Evolutionary conservation across 345 rosid genomes (phyloP).

Genomic region (Gossypium bickii): DNA sequence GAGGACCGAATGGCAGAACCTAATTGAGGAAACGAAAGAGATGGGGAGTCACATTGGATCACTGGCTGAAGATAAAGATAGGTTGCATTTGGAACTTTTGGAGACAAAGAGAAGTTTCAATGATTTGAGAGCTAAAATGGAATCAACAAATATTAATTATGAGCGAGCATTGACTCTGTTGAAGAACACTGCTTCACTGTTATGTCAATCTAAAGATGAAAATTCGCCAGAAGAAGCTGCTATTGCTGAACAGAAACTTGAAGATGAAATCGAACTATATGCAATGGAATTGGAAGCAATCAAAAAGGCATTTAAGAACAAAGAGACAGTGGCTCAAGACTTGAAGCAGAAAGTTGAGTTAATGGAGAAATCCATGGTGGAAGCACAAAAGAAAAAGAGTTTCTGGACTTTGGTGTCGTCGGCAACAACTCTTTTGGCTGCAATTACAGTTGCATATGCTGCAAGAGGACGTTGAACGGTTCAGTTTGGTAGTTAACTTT

Average conservation of each 20-base stretch:
- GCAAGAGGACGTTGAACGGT: slow-evolving; percentile 44
- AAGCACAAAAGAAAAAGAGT: slow-evolving; percentile 53
- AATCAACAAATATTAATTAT: slow-evolving; percentile 29
- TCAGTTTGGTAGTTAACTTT: neutral
- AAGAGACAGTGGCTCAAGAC: slow-evolving; percentile 46
- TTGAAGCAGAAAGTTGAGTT: slow-evolving; percentile 48
- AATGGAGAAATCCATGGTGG: slow-evolving; percentile 44
- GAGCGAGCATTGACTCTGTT: slow-evolving; percentile 39
- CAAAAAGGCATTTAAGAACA: slow-evolving; percentile 46
- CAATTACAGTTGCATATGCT: slow-evolving; percentile 55
- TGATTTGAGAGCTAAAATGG: slow-evolving; percentile 37
- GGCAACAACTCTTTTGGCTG: slow-evolving; percentile 59
- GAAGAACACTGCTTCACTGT: slow-evolving; percentile 45
- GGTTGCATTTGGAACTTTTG: slow-evolving; percentile 33
- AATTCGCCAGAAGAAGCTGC: slow-evolving; percentile 20
- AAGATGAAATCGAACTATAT: slow-evolving; percentile 34
- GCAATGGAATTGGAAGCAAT: slow-evolving; percentile 43
- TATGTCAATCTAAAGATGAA: slow-evolving; percentile 29
- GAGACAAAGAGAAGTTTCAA: slow-evolving; percentile 32
- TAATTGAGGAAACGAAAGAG: slow-evolving; percentile 29
- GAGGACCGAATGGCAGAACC: slow-evolving; percentile 25
- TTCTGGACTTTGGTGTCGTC: slow-evolving; percentile 67
- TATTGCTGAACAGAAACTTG: slow-evolving; percentile 24
- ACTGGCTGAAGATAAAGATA: slow-evolving; percentile 41
- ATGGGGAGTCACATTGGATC: slow-evolving; percentile 25